Evolutionary conservation across 2,329 filamentous ascomycete species (phyloP), one percentile per base, ranked within the genome.

Genomic region (Microcyclospora tardicrescens): DNA sequence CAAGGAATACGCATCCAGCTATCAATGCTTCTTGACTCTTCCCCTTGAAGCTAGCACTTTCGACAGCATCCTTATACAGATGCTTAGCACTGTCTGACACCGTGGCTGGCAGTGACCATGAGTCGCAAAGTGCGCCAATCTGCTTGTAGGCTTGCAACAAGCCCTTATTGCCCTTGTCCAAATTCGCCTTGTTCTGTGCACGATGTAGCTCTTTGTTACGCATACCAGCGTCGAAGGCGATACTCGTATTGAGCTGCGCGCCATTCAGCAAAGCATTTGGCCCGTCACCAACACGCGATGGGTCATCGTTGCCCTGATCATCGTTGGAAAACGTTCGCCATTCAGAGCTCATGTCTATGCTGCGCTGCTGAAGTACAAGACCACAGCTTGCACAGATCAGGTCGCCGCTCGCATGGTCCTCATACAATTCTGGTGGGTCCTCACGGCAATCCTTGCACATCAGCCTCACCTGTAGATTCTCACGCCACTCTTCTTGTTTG

Each of bases 291-390:
- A 98, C 89, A 85, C 91, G 91, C 42, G 86, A 95, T 4, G 93
- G 91, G 51, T 98, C 91, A 53, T 96, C 93, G 56, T 84, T 87
- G 55, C 84, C 85, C 61, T 94, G 85, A 59, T 98, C 93, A 57
- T 98, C 91, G 59, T 96, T 96, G 58, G 87, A 86, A 65, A 98
- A 98, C 1, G 91, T 98, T 59, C 91, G 84, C 91, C 91, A 98
- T 66, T 98, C 91, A 35, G 86, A 94, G 45, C 93, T 82, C 44
- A 84, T 93, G 59, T 98, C 93, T 56, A 98, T 87, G 59, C 91
- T 86, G 49, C 85, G 81, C 55, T 89, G 83, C 43, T 83, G 82
- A 24, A 98, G 74, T 5, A 98, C 91, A 28, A 95, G 71, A 29
- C 91, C 91, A 55, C 91, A 98, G 44, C 81, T 85, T 42, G 75